Percentiles rank a stretch among this genome's conserved stretches.
phyloP scores from a whole-genome alignment of 2,329 filamentous ascomycete genomes.

The Fusarium ambrosium region DNA sequence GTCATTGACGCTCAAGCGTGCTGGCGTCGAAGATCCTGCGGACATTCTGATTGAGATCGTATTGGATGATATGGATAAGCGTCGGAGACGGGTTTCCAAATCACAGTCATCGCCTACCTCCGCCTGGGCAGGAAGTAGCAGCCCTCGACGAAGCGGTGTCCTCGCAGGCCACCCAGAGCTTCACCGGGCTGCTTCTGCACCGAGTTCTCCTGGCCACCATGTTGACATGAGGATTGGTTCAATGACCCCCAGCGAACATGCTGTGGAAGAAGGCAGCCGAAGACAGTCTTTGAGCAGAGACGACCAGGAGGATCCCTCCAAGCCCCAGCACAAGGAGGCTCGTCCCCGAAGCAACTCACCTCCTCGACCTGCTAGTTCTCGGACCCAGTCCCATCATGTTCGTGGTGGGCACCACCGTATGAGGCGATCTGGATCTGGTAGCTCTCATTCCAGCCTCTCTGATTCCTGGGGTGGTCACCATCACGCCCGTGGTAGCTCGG shows the following conservation, averaged over 20 bases:
- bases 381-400: constrained; percentile 76
- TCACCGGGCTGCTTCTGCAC: constrained; percentile 76
- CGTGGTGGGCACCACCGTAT: constrained; percentile 81
- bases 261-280: constrained; percentile 57
- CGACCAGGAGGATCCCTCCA: constrained; percentile 61
- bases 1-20: constrained; percentile 89
- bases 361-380: constrained; percentile 79
- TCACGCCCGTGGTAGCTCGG: constrained; percentile 77
- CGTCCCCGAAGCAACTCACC: constrained; percentile 86
- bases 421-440: constrained; percentile 89
- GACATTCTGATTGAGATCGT: constrained; percentile 95
- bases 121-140: constrained; percentile 72
- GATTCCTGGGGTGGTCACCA: constrained; percentile 71
- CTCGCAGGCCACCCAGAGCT: constrained; percentile 73
- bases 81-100: constrained; percentile 89
- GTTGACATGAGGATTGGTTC: constrained; percentile 72
- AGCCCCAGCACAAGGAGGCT: constrained; percentile 58
- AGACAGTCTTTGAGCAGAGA: constrained; percentile 60
- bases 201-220: constrained; percentile 70
- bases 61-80: constrained; percentile 94
- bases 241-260: constrained; percentile 65
- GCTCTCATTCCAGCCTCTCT: constrained; percentile 85
- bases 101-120: constrained; percentile 83
- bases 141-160: constrained; percentile 73
- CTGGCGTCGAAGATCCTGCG: constrained; percentile 87